Conservation (phyloP, 495 filamentous ascomycete species). For the Penicillium steckii region DNA sequence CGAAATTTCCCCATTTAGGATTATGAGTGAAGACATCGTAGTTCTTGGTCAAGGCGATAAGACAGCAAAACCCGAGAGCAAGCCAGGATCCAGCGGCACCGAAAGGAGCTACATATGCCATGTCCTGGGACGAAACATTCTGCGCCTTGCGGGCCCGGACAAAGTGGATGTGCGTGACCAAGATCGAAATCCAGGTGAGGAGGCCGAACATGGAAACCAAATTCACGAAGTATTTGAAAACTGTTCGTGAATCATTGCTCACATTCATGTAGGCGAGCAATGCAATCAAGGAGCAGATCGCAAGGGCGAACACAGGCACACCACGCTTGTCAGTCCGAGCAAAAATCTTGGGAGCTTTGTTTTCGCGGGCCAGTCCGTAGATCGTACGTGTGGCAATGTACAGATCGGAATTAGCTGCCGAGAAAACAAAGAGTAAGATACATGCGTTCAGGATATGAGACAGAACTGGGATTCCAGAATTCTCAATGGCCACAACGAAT, state of each 20-base stretch:
- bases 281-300: constrained; percentile 57
- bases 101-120: constrained; percentile 74
- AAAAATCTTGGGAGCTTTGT: constrained; percentile 73
- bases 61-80: constrained; percentile 64
- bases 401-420: constrained; percentile 67
- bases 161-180: constrained; percentile 81
- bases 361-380: constrained; percentile 73
- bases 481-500: constrained; percentile 59
- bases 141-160: constrained; percentile 72
- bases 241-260: constrained; percentile 58
- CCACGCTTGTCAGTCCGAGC: constrained; percentile 68
- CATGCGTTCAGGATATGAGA: constrained; percentile 61
- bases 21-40: constrained; percentile 66
- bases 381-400: constrained; percentile 85
- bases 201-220: constrained; percentile 78
- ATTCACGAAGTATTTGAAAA: constrained; percentile 86
- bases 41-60: constrained; percentile 77
- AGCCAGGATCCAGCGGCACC: constrained; percentile 64
- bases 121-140: constrained; percentile 56
- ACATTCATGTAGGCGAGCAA: constrained; percentile 80
- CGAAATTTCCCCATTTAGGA: constrained; percentile 53
- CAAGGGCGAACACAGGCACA: constrained; percentile 71
- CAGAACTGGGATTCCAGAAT: constrained; percentile 52
- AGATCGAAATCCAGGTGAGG: constrained; percentile 80
- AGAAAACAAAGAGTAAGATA: constrained; percentile 78